phyloP scores from a whole-genome alignment of 2,329 filamentous ascomycete genomes.

The Pseudocercospora eumusae region DNA sequence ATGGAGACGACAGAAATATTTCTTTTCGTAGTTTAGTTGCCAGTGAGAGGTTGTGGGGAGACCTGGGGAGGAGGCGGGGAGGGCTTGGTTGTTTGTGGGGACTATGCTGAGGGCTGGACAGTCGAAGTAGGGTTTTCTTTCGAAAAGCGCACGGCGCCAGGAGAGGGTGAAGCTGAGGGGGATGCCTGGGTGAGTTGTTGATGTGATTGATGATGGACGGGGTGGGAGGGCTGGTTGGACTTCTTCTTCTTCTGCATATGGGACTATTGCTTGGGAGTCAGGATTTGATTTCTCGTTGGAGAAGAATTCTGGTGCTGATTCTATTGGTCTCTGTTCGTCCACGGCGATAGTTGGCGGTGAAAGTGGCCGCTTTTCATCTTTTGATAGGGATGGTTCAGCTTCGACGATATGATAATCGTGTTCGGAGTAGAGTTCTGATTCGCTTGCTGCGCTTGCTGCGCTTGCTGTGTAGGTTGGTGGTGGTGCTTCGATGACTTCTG shows the following conservation, averaged over 20 bases:
- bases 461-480: constrained; percentile 19
- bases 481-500: constrained; percentile 17
- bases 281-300: neutral
- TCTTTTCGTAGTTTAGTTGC: constrained; percentile 19
- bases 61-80: constrained; percentile 11
- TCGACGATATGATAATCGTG: constrained; percentile 21
- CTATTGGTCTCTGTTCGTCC: constrained; percentile 11
- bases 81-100: constrained; percentile 1
- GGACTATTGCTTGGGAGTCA: neutral
- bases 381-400: constrained; percentile 9
- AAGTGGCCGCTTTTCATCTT: constrained; percentile 9
- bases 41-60: constrained; percentile 17
- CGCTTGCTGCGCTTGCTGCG: constrained; percentile 11
- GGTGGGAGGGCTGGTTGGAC: constrained; percentile 2
- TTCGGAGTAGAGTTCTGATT: constrained; percentile 11
- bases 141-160: constrained; percentile 14
- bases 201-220: neutral
- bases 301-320: constrained; percentile 6
- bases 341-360: constrained; percentile 2
- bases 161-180: constrained; percentile 16
- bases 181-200: neutral
- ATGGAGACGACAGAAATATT: constrained; percentile 17
- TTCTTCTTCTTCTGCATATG: neutral
- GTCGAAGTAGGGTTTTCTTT: constrained; percentile 11
- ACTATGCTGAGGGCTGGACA: constrained; percentile 13